Evolutionary conservation across 345 rosid genomes (phyloP).

Genomic region (Camelina hispida): DNA sequence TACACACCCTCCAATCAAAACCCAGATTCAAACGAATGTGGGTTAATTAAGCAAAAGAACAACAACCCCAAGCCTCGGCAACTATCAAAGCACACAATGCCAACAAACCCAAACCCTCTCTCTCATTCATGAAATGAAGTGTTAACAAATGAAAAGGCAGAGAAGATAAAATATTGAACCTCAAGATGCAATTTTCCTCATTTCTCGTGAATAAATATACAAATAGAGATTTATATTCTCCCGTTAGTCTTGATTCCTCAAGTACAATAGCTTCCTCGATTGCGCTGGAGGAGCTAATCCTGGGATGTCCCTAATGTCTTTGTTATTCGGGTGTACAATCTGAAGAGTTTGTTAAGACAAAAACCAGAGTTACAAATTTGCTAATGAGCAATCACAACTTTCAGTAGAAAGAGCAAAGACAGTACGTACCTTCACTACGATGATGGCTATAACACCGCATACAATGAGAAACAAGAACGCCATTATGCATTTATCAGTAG

Average conservation of each 20-base stretch:
- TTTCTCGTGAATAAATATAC: constrained; percentile 31
- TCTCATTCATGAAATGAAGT: constrained; percentile 27
- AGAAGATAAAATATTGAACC: constrained; percentile 27
- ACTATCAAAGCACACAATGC: constrained; percentile 39
- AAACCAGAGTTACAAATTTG: constrained; percentile 25
- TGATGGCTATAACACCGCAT: constrained; percentile 91
- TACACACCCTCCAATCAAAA: constrained; percentile 41
- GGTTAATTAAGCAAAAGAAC: neutral
- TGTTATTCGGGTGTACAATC: constrained; percentile 92
- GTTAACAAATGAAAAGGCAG: constrained; percentile 23
- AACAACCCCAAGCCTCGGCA: constrained; percentile 26
- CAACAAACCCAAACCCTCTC: constrained; percentile 22
- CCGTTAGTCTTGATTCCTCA: constrained; percentile 46
- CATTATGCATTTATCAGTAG: constrained; percentile 99
- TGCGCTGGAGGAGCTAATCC: constrained; percentile 99
- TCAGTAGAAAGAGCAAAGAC: constrained; percentile 9
- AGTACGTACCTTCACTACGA: constrained; percentile 95
- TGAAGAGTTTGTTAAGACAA: constrained; percentile 41
- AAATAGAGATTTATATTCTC: constrained; percentile 32
- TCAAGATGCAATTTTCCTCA: constrained; percentile 37
- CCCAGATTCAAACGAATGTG: constrained; percentile 37
- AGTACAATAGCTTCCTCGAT: constrained; percentile 77
- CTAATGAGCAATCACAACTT: constrained; percentile 31
- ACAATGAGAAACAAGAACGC: constrained; percentile 86
- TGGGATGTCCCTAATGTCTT: constrained; percentile 91